Evolutionary conservation across 148 eudicot species (phyloP).

Genomic region (Camellia japonica): DNA sequence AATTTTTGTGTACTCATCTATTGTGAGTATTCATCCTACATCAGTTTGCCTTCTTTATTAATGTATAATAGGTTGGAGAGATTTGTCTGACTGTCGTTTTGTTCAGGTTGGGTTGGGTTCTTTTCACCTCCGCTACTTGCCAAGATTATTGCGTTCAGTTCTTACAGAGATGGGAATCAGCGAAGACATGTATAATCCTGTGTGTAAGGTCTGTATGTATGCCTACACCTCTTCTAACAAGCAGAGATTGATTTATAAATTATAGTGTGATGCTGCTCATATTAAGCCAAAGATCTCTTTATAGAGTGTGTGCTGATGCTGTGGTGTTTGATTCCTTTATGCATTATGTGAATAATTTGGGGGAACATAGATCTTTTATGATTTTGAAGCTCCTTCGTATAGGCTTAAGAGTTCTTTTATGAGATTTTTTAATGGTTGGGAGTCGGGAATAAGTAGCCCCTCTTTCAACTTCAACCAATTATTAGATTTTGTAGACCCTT

Average conservation of each 20-base stretch:
- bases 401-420: too few species aligned
- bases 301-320: too few species aligned
- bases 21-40: conserved; percentile 48
- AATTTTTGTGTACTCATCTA: conserved; percentile 62
- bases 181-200: conserved; percentile 92
- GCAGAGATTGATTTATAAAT: neutral
- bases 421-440: too few species aligned
- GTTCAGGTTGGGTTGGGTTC: conserved; percentile 84
- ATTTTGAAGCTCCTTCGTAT: too few species aligned
- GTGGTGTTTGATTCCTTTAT: too few species aligned
- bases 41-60: conserved; percentile 4
- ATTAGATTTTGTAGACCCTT: too few species aligned
- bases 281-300: too few species aligned
- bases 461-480: too few species aligned
- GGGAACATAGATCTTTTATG: too few species aligned
- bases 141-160: conserved; percentile 51
- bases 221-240: neutral
- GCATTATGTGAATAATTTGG: too few species aligned
- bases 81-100: neutral
- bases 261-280: too few species aligned
- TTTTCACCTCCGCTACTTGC: conserved; percentile 63
- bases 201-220: conserved; percentile 71
- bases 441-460: too few species aligned
- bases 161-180: conserved; percentile 73
- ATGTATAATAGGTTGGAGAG: neutral